Evolutionary conservation across 1,284 basidiomycete species (phyloP).

Genomic region (Pseudozyma flocculosa): DNA sequence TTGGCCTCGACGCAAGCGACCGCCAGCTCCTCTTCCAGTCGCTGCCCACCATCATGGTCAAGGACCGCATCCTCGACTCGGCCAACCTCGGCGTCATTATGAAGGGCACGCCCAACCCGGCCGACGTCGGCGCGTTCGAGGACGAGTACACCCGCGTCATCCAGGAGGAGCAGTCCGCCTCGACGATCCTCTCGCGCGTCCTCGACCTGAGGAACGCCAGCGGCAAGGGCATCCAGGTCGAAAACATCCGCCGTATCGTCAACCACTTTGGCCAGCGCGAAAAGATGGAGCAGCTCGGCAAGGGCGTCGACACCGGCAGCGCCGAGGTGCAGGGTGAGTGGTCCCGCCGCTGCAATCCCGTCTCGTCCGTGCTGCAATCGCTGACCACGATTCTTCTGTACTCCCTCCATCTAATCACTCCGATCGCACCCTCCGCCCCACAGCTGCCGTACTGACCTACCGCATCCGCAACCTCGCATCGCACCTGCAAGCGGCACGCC

Average conservation of each 20-base stretch:
- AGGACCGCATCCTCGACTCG: conserved; percentile 49
- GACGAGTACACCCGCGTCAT: conserved; percentile 33
- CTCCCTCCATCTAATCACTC: too few species aligned
- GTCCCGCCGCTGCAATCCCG: too few species aligned
- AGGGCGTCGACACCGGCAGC: conserved; percentile 75
- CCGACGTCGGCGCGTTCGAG: conserved; percentile 37
- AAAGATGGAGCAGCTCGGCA: conserved; percentile 52
- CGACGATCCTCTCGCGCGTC: conserved; percentile 69
- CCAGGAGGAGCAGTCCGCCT: conserved; percentile 65
- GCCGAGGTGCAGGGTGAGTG: conserved; percentile 82
- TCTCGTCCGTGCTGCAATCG: not conserved
- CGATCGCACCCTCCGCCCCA: too few species aligned
- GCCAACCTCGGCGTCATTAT: conserved; percentile 29
- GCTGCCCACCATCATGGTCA: conserved; percentile 49
- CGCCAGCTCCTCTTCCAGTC: conserved; percentile 50
- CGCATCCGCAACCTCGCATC: conserved; percentile 78
- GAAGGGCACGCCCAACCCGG: conserved; percentile 24
- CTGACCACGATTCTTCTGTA: too few species aligned
- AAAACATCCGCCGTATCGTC: conserved; percentile 80
- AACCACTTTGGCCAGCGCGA: conserved; percentile 68
- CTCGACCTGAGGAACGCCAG: conserved; percentile 84
- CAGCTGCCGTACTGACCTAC: conserved; percentile 83
- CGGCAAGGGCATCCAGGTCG: conserved; percentile 76
- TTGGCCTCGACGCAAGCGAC: conserved; percentile 40
- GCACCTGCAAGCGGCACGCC: conserved; percentile 70